phyloP scores from a whole-genome alignment of 805 yeast species.

The Kodamaea leandrae region DNA sequence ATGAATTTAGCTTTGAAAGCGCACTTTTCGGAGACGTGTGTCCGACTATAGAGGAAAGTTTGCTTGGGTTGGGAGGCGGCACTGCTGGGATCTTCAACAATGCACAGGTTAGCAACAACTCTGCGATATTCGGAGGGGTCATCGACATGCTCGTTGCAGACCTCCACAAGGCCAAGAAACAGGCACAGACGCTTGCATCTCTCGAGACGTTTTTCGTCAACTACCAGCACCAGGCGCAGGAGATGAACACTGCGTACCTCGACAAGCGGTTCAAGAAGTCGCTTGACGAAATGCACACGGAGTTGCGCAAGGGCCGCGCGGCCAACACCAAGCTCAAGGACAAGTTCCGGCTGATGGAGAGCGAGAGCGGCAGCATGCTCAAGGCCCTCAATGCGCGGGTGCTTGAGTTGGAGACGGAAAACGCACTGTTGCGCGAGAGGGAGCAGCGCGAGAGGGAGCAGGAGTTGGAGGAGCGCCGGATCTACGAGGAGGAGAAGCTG shows the following conservation, averaged over 20 bases:
- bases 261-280: constrained; percentile 18
- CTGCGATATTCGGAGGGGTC: constrained; percentile 53
- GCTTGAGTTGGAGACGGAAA: constrained; percentile 11
- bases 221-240: constrained; percentile 37
- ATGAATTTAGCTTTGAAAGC: constrained; percentile 40
- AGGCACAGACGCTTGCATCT: constrained; percentile 53
- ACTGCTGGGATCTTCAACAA: constrained; percentile 58
- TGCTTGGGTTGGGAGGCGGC: constrained; percentile 47
- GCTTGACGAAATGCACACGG: constrained; percentile 13
- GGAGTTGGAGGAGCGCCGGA: constrained; percentile 4
- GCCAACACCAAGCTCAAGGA: constrained; percentile 16
- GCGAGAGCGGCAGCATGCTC: constrained; percentile 6
- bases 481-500: neutral
- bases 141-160: constrained; percentile 54
- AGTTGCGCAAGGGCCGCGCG: constrained; percentile 17
- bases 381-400: constrained; percentile 8
- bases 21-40: constrained; percentile 64
- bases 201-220: constrained; percentile 53
- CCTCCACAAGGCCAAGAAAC: constrained; percentile 56
- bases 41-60: constrained; percentile 47
- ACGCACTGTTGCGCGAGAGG: neutral
- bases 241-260: constrained; percentile 25
- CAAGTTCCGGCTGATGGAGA: constrained; percentile 13
- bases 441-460: neutral
- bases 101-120: constrained; percentile 58